A percentile compares a stretch with the other conserved stretches of the same genome.
Evolutionary conservation across 768 basidiomycete species (phyloP).

Genomic region (Auricularia sp.): DNA sequence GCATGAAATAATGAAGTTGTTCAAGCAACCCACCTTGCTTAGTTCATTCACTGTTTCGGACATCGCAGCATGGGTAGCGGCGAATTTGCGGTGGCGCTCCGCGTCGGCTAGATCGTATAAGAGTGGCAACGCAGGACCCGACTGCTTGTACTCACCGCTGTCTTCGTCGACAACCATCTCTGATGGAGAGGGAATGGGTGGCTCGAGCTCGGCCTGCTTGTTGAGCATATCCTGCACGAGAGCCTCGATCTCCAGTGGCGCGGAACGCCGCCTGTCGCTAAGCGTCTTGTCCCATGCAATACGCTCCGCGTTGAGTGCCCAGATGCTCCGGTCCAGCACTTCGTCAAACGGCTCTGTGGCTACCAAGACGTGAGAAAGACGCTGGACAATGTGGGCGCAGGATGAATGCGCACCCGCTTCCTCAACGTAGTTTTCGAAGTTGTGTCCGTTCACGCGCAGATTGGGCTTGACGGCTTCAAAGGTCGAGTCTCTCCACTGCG

Average conservation of each 20-base stretch:
- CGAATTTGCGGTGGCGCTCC: neutral
- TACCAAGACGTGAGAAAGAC: slow-evolving; percentile 17
- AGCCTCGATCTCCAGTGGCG: slow-evolving; percentile 44
- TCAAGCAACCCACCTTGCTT: neutral
- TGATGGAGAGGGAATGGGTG: neutral
- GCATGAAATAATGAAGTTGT: neutral
- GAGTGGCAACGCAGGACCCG: neutral
- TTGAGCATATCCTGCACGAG: slow-evolving; percentile 30
- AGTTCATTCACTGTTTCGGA: neutral
- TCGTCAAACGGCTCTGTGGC: slow-evolving; percentile 81
- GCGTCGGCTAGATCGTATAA: neutral
- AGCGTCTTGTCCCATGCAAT: slow-evolving; percentile 67
- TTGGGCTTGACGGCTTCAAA: slow-evolving; percentile 60
- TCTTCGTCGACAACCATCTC: neutral
- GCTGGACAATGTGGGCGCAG: no score
- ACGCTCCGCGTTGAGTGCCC: slow-evolving; percentile 66
- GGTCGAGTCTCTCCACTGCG: slow-evolving; percentile 51
- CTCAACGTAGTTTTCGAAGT: slow-evolving; percentile 53
- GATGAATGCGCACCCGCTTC: slow-evolving; percentile 19
- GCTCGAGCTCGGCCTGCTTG: neutral
- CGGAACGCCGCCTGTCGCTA: slow-evolving; percentile 53
- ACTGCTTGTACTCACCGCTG: neutral
- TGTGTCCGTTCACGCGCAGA: slow-evolving; percentile 70
- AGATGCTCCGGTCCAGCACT: slow-evolving; percentile 70
- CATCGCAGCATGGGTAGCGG: neutral